Percentiles rank a stretch among this genome's conserved stretches.
phyloP scores from a whole-genome alignment of 257 asterid species.

The Ehretia macrophylla region DNA sequence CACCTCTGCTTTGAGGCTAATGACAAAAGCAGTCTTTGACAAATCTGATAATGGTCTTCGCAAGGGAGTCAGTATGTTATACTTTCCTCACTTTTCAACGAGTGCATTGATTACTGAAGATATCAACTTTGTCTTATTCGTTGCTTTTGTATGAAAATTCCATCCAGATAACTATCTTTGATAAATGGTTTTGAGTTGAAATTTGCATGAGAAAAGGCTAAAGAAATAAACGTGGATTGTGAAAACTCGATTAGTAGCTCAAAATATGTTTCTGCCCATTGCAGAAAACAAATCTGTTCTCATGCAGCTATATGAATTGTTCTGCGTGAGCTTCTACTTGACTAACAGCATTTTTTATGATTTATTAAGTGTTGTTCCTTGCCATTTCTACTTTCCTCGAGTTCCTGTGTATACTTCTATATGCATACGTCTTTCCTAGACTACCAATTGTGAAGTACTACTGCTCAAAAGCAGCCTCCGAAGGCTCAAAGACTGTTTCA shows the following conservation, averaged over 20 bases:
- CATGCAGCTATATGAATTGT: too few species aligned
- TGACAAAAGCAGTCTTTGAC: constrained; percentile 76
- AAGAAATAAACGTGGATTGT: too few species aligned
- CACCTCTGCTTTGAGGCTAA: constrained; percentile 72
- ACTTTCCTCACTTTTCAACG: neutral
- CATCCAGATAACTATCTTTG: too few species aligned
- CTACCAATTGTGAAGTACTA: constrained; percentile 58
- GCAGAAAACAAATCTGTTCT: too few species aligned
- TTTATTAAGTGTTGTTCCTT: constrained; percentile 49
- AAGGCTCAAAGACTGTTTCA: constrained; percentile 72
- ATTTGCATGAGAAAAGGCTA: too few species aligned
- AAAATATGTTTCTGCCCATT: too few species aligned
- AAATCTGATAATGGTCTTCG: constrained; percentile 52
- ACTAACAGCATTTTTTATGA: neutral
- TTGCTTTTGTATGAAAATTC: too few species aligned
- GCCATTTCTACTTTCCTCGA: constrained; percentile 46
- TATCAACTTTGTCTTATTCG: neutral
- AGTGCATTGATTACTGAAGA: neutral
- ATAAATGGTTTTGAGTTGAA: too few species aligned
- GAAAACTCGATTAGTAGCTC: too few species aligned
- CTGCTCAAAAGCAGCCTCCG: constrained; percentile 53
- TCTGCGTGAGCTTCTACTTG: neutral
- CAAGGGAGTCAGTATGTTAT: constrained; percentile 61
- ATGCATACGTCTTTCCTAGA: constrained; percentile 48
- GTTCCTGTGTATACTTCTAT: constrained; percentile 51